Evolutionary conservation across 768 basidiomycete genomes (phyloP).

Genomic region (Suillus americanus): DNA sequence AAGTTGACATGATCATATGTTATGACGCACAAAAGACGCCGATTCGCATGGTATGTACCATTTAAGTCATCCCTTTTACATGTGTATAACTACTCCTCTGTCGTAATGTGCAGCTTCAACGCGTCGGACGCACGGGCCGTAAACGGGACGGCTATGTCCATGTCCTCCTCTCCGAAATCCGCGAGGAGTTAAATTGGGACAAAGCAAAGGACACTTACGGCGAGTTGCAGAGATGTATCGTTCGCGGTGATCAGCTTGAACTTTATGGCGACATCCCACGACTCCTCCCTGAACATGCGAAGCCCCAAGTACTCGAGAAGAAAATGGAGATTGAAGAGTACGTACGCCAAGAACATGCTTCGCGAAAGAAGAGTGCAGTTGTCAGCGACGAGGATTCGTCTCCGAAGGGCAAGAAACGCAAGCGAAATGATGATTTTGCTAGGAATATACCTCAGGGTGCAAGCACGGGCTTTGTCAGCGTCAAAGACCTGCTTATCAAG

Average conservation of each 20-base stretch:
- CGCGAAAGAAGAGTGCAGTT: slow-evolving; percentile 32
- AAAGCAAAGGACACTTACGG: slow-evolving; percentile 84
- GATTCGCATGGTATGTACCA: slow-evolving; percentile 83
- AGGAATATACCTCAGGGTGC: slow-evolving; percentile 79
- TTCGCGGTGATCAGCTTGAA: slow-evolving; percentile 83
- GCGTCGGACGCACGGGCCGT: slow-evolving; percentile 92
- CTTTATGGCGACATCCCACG: slow-evolving; percentile 91
- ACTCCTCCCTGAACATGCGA: slow-evolving; percentile 73
- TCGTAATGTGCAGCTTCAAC: slow-evolving; percentile 69
- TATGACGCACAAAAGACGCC: slow-evolving; percentile 97
- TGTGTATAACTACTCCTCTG: slow-evolving; percentile 8
- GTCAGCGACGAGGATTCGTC: slow-evolving; percentile 29
- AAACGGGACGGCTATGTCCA: slow-evolving; percentile 89
- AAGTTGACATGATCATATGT: slow-evolving; percentile 93
- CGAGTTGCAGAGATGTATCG: slow-evolving; percentile 86
- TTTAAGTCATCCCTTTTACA: not conserved
- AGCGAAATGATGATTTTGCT: slow-evolving; percentile 63
- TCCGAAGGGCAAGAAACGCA: slow-evolving; percentile 54
- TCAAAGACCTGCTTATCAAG: slow-evolving; percentile 60
- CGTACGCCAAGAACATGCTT: slow-evolving; percentile 48
- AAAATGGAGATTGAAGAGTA: slow-evolving; percentile 81
- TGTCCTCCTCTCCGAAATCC: slow-evolving; percentile 84
- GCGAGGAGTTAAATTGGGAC: slow-evolving; percentile 90
- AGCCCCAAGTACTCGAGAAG: slow-evolving; percentile 78
- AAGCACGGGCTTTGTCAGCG: slow-evolving; percentile 68